Evolutionary conservation across 176 grass and related monocot genomes (phyloP).

Genomic region (Dactylis glomerata): DNA sequence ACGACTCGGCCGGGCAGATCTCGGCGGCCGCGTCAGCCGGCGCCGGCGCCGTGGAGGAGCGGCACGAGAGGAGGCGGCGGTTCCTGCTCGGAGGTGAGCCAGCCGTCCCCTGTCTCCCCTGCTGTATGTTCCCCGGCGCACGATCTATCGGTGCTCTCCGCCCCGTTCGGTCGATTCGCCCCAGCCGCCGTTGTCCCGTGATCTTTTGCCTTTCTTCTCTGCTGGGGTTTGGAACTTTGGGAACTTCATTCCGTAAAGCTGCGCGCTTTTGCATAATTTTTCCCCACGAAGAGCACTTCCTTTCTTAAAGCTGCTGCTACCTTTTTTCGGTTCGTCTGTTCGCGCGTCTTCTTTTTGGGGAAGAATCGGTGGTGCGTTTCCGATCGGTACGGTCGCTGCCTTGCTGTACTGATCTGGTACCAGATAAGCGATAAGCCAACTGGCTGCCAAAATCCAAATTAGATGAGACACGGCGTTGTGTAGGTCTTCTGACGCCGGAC

Average conservation of each 20-base stretch:
- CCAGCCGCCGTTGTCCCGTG: neutral
- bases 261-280: neutral
- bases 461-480: neutral
- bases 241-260: conserved; percentile 17
- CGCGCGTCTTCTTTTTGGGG: neutral
- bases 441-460: neutral
- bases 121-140: neutral
- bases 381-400: conserved; percentile 22
- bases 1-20: conserved; percentile 39
- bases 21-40: neutral
- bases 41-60: neutral
- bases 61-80: conserved; percentile 18
- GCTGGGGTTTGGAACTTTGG: no score
- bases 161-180: neutral
- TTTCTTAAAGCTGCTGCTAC: neutral
- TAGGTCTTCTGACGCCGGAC: neutral
- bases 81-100: conserved; percentile 73
- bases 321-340: neutral
- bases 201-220: neutral
- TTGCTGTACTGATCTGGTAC: conserved; percentile 6
- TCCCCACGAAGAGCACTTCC: neutral
- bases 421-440: conserved; percentile 14
- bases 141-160: neutral
- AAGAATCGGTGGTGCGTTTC: neutral
- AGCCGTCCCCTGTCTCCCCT: neutral